Base-by-base conservation (phyloP, 2,329 filamentous ascomycete species). In the Calonectria pseudoreteaudii region DNA sequence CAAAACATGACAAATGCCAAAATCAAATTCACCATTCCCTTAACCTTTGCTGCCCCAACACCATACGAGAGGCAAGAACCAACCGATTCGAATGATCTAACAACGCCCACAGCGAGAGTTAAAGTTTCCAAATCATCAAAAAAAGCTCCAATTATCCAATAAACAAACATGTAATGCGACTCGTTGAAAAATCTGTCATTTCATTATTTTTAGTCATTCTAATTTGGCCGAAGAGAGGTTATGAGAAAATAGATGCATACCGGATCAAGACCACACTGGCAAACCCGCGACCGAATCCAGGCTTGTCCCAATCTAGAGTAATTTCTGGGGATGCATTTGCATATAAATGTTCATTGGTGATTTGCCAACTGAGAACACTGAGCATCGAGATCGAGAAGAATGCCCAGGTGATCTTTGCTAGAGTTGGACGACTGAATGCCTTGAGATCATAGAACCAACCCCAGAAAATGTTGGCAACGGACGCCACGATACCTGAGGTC, bases 121-220 rank as follows among this genome's bases (percentile, higher is more conserved):
- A 90, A 76, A 0, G 88, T 89, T 76, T 88, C 86, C 8, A 89
- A 81, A 64, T 90, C 87, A 71, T 88, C 84, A 72, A 88, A 88
- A 80, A 89, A 90, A 2, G 87, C 84, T 3, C 87, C 88, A 1
- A 89, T 82, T 18, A 88, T 79, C 87, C 87, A 89, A 79, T 89
- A 89, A 0, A 88, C 86, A 69, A 88, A 89, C 82, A 89, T 89
- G 76, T 87, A 86, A 53, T 89, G 85, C 0, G 86, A 87, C 75
- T 90, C 88, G 71, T 89, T 89, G 80, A 89, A 85, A 77, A 89
- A 88, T 13, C 81, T 84, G 1, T 0, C 9, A 1, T 18, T 4
- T 20, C 23, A 3, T 78, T 8, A 79, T 69, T 0, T 11, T 47
- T n/a, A 41, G n/a, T 10, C 18, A 16, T 16, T 2, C 28, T 5